Evolutionary conservation across 768 basidiomycete genomes (phyloP).

Genomic region (Tylopilus sp.): DNA sequence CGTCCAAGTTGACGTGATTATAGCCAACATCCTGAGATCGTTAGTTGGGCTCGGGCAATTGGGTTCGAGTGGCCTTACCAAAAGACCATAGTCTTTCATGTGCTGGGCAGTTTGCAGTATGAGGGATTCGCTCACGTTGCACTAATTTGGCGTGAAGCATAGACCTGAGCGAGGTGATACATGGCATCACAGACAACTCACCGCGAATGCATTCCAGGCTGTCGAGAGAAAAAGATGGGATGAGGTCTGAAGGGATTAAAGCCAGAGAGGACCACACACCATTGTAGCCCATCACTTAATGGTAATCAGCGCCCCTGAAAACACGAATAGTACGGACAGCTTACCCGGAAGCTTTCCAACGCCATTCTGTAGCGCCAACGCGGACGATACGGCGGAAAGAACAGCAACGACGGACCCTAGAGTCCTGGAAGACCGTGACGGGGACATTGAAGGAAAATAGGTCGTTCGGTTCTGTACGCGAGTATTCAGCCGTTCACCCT

Average conservation of each 20-base stretch:
- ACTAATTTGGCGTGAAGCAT: conserved; percentile 33
- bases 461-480: not conserved
- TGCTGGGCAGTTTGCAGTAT: conserved; percentile 48
- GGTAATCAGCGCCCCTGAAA: conserved; percentile 1
- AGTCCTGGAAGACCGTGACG: conserved; percentile 4
- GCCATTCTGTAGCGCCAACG: conserved; percentile 25
- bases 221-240: not conserved
- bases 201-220: conserved; percentile 70
- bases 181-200: conserved; percentile 23
- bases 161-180: not conserved
- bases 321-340: not conserved
- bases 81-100: conserved; percentile 51
- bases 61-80: conserved; percentile 30
- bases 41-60: not conserved
- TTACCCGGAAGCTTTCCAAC: conserved; percentile 32
- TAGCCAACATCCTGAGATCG: conserved; percentile 50
- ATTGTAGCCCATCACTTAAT: conserved; percentile 32
- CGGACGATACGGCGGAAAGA: conserved; percentile 10
- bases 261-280: conserved; percentile 13
- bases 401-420: conserved; percentile 8
- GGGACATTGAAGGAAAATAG: conserved; percentile 7
- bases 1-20: conserved; percentile 57
- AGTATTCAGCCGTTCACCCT: not conserved
- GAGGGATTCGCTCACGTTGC: conserved; percentile 52
- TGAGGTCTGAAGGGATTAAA: conserved; percentile 1